Conservation (phyloP, 106 monocot genomes). For the Chionographis japonica region DNA sequence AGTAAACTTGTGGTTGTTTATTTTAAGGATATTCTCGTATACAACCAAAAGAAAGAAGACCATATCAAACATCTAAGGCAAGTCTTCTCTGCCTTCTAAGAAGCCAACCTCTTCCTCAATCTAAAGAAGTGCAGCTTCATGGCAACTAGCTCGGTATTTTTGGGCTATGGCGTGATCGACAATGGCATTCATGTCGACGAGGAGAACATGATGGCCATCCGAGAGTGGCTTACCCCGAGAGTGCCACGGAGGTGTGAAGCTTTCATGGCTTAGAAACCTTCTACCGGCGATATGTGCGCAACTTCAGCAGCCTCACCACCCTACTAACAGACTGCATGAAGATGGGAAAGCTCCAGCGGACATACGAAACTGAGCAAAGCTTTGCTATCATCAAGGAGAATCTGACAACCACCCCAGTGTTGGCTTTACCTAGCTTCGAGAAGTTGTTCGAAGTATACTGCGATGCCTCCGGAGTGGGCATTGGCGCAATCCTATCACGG, state of each 20-base stretch:
- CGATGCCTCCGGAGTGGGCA: neutral
- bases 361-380: neutral
- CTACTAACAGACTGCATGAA: neutral
- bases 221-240: neutral
- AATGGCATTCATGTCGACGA: neutral
- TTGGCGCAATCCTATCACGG: neutral
- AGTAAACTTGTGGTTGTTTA: neutral
- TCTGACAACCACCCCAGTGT: neutral
- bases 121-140: neutral
- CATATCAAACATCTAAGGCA: neutral
- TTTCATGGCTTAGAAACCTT: neutral
- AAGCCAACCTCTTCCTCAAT: neutral
- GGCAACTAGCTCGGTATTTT: neutral
- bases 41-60: too few relatives aligned
- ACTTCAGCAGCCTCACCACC: neutral
- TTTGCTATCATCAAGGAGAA: neutral
- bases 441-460: neutral
- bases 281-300: neutral
- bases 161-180: neutral
- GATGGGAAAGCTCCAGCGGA: neutral
- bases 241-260: neutral
- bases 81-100: neutral
- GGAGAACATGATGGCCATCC: neutral
- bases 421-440: neutral
- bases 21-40: neutral